Evolutionary conservation across 2,329 filamentous ascomycete species (phyloP).

Genomic region (Aureobasidium pullulans): DNA sequence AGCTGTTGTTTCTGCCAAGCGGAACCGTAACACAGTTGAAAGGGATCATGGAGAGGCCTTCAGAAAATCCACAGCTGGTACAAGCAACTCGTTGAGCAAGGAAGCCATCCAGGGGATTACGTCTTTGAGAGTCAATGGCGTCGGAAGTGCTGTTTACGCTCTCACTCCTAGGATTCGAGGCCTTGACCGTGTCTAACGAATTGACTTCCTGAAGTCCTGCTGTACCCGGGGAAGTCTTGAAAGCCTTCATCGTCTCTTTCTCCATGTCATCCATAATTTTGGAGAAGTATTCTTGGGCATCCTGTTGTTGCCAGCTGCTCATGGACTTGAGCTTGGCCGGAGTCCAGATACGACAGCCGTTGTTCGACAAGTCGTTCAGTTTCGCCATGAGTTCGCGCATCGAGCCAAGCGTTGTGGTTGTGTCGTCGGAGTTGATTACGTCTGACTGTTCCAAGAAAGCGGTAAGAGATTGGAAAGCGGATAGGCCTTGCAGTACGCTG

Average conservation of each 20-base stretch:
- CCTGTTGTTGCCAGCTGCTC: constrained; percentile 93
- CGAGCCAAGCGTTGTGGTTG: constrained; percentile 39
- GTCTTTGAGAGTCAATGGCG: background rate
- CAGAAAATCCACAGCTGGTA: constrained; percentile 74
- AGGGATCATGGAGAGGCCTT: constrained; percentile 80
- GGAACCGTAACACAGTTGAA: constrained; percentile 91
- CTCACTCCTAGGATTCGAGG: background rate
- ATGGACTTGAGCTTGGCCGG: constrained; percentile 77
- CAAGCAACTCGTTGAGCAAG: constrained; percentile 86
- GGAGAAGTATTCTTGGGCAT: constrained; percentile 95
- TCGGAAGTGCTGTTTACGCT: background rate
- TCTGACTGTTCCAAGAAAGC: constrained; percentile 17
- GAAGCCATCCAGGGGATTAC: constrained; percentile 78
- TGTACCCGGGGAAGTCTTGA: constrained; percentile 16
- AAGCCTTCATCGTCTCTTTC: constrained; percentile 36
- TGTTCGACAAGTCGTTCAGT: constrained; percentile 62
- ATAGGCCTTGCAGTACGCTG: constrained; percentile 67
- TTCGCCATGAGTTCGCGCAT: constrained; percentile 61
- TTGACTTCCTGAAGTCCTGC: constrained; percentile 21
- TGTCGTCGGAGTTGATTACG: constrained; percentile 28
- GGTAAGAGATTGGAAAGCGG: constrained; percentile 63
- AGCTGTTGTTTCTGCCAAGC: constrained; percentile 58
- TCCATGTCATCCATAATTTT: constrained; percentile 59
- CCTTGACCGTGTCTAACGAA: background rate
- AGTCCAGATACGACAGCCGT: constrained; percentile 74